Evolutionary conservation across 1,284 basidiomycete species (phyloP), one percentile per base, ranked within the genome.

Genomic region (Kalmanozyma brasiliensis): DNA sequence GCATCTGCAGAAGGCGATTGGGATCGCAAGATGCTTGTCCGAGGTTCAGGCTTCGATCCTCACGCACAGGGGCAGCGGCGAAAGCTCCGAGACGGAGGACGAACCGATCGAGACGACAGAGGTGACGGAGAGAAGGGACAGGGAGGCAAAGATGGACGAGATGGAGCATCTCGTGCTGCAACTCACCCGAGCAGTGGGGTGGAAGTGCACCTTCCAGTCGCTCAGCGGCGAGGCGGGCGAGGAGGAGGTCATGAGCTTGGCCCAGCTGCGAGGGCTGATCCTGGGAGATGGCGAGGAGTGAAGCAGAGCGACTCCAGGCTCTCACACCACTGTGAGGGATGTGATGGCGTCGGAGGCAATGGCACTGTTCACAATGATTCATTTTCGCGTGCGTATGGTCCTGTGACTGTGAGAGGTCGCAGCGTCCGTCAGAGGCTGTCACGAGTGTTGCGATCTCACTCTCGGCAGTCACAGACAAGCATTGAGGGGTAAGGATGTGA

Each of bases 181-280:
- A 35, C 44, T 64, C 0, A 23, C 32, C 2, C 40, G 46, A 1
- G 52, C 49, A 1, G 8, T 64, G 1, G 53, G 40, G 4, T 64
- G 61, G 61, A 64, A 63, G 24, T 7, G 1, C 1, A 20, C 33
- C 7, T 42, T 51, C 17, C 59, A 62, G 41, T 8, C 47, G 7
- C 33, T 48, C 10, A 32, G 13, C 16, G 11, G 24, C 7, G 4
- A 22, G 0, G 20, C 20, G 7, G 7, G 14, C 17, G 35, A 22
- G 16, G 8, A 26, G 29, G 17, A 13, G n/a, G 36, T 16, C 29
- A 23, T 20, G 17, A 49, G 37, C 26, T 17, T 57, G 35, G 42
- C 47, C 22, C 41, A 49, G 19, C 20, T 55, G 22, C 45, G 33
- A 1, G 30, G 4, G 37, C 16, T 49, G 16, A 14, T 49, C 24